phyloP scores from a whole-genome alignment of 208 protist genomes.

The Acanthamoeba lenticulata region DNA sequence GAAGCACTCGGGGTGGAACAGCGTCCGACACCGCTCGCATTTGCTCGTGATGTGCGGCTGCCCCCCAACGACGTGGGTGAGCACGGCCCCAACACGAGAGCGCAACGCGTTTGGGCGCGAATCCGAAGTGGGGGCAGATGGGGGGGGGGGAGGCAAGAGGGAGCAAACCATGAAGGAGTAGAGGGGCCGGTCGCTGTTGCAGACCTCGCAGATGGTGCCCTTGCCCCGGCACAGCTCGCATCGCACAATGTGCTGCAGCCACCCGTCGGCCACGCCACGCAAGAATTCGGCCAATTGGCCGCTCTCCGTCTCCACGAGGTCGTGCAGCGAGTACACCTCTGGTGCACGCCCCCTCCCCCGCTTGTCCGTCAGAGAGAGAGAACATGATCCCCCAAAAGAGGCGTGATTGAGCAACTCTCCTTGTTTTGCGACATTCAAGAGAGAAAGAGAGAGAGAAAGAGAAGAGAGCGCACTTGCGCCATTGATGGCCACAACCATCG shows the following conservation, averaged over 20 bases:
- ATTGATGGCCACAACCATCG: too few species aligned
- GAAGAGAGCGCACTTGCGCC: too few species aligned
- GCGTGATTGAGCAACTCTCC: too few species aligned
- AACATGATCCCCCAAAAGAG: too few species aligned
- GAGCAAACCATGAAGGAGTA: neutral
- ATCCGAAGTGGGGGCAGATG: neutral
- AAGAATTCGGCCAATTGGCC: neutral
- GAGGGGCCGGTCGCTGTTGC: neutral
- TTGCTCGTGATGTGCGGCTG: neutral
- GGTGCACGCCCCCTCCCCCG: too few species aligned
- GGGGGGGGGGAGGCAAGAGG: too few species aligned
- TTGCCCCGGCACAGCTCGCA: slow-evolving; percentile 37
- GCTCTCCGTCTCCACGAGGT: neutral
- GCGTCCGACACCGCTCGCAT: neutral
- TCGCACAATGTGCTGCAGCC: neutral
- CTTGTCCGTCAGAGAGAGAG: too few species aligned
- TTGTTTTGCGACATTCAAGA: too few species aligned
- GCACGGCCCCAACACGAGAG: neutral
- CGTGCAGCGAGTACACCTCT: slow-evolving; percentile 37
- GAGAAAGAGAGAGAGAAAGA: too few species aligned
- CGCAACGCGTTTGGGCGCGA: neutral
- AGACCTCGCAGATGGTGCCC: slow-evolving; percentile 42
- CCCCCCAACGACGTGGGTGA: too few species aligned
- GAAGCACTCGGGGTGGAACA: slow-evolving; percentile 53
- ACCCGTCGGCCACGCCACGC: neutral